Conservation (phyloP, 495 filamentous ascomycete genomes). For the Neurospora terricola region DNA sequence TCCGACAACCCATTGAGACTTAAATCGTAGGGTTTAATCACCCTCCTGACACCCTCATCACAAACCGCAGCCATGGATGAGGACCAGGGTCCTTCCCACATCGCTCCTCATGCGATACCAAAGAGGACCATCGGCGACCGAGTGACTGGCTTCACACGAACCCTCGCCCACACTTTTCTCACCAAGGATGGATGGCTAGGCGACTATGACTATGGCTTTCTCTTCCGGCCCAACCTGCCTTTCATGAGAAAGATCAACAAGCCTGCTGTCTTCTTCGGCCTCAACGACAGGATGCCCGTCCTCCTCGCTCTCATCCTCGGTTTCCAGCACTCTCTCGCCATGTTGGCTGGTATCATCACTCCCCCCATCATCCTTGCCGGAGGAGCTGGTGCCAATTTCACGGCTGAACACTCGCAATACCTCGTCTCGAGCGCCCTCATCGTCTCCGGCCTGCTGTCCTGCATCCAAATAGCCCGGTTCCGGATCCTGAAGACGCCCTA, state of each 20-base stretch:
- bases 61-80: slow-evolving; percentile 29
- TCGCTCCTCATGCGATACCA: slow-evolving; percentile 24
- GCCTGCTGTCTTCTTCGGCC: slow-evolving; percentile 75
- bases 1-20: neutral
- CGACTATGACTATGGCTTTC: slow-evolving; percentile 68
- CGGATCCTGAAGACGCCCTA: slow-evolving; percentile 70
- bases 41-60: neutral
- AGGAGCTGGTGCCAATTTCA: slow-evolving; percentile 55
- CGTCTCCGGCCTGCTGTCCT: slow-evolving; percentile 69
- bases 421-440: slow-evolving; percentile 86
- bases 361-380: slow-evolving; percentile 71
- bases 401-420: slow-evolving; percentile 53
- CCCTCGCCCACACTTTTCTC: slow-evolving; percentile 30
- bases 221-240: slow-evolving; percentile 70
- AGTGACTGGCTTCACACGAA: slow-evolving; percentile 20
- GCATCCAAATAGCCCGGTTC: slow-evolving; percentile 77
- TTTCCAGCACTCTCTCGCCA: slow-evolving; percentile 41
- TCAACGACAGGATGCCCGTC: slow-evolving; percentile 75
- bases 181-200: slow-evolving; percentile 67
- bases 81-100: slow-evolving; percentile 35
- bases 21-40: neutral
- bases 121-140: slow-evolving; percentile 23
- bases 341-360: slow-evolving; percentile 54
- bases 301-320: slow-evolving; percentile 55
- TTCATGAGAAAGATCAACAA: slow-evolving; percentile 60